Conservation (phyloP, 257 asterid genomes). For the Solanum appendiculatum region DNA sequence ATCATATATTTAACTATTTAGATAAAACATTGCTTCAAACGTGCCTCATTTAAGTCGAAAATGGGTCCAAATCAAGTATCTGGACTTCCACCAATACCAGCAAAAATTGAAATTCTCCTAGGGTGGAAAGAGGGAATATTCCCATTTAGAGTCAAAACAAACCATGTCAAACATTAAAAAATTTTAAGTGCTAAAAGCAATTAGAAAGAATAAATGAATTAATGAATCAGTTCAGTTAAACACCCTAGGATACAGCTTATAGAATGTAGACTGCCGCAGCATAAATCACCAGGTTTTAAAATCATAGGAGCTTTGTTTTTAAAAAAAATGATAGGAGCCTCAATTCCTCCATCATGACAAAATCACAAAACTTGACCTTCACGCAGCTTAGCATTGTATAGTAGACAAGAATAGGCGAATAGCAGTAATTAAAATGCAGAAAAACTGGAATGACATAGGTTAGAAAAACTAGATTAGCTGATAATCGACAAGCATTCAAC, state of each 20-base stretch:
- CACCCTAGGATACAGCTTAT: background rate
- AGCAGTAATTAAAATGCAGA: background rate
- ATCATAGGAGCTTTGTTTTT: background rate
- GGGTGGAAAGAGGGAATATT: background rate
- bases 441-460: background rate
- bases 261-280: background rate
- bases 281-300: background rate
- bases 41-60: background rate
- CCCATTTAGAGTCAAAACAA: background rate
- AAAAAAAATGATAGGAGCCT: background rate
- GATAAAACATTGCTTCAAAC: background rate
- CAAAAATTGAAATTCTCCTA: background rate
- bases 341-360: background rate
- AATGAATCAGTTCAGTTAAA: background rate
- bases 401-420: background rate
- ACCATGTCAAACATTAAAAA: background rate
- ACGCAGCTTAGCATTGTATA: background rate
- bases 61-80: background rate
- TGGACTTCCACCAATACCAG: background rate
- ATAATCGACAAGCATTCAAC: conserved; percentile 5
- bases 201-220: background rate
- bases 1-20: background rate
- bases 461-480: background rate
- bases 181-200: background rate
- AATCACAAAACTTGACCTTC: background rate